phyloP scores from a whole-genome alignment of 495 filamentous ascomycete species.

The Ascobolus immersus region DNA sequence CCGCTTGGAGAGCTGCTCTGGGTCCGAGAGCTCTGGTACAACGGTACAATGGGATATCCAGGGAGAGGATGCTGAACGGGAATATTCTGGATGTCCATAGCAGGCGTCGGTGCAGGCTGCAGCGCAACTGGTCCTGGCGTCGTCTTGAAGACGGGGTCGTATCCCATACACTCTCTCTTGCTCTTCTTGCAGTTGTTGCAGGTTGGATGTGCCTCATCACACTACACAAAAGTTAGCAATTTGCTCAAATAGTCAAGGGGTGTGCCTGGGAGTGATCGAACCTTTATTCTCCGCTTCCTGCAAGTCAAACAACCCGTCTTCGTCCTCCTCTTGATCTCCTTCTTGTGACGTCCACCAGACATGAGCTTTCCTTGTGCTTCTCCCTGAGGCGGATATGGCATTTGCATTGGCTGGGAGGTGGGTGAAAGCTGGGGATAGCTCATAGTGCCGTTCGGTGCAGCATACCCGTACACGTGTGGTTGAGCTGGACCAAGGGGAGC shows the following conservation, averaged over 20 bases:
- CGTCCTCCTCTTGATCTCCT: conserved; percentile 94
- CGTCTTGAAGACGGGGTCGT: conserved; percentile 93
- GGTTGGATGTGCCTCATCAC: conserved; percentile 81
- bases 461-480: too few relatives aligned
- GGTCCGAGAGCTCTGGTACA: too few relatives aligned
- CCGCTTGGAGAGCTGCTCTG: too few relatives aligned
- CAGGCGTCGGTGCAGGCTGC: conserved; percentile 35
- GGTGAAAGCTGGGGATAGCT: conserved; percentile 13
- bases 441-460: too few relatives aligned
- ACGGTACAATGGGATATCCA: too few relatives aligned
- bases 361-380: conserved; percentile 36
- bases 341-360: conserved; percentile 69
- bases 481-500: too few relatives aligned
- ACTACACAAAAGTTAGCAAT: conserved; percentile 28
- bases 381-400: conserved; percentile 35
- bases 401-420: conserved; percentile 26
- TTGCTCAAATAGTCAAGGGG: conserved; percentile 14
- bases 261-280: conserved; percentile 25
- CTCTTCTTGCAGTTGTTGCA: conserved; percentile 97
- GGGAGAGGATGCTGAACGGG: conserved; percentile 20
- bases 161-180: conserved; percentile 88
- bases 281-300: conserved; percentile 94
- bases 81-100: conserved; percentile 24
- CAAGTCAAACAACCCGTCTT: conserved; percentile 96
- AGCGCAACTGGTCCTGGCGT: conserved; percentile 54